A percentile compares a stretch with the other conserved stretches of the same genome.
Conservation (phyloP, 257 asterid genomes). For the Linaria vulgaris region DNA sequence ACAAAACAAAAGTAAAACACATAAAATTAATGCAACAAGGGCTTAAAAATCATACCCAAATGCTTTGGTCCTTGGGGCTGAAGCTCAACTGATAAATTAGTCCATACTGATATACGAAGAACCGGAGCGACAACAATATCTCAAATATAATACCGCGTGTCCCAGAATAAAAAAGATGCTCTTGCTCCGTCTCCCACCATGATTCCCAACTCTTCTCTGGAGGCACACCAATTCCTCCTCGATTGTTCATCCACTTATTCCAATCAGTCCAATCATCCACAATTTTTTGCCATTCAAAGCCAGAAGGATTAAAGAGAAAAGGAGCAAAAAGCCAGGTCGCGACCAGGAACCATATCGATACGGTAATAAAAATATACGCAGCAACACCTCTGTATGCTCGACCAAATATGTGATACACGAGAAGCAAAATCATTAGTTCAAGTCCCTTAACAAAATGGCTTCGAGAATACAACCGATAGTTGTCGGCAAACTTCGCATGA, state of each 20-base stretch:
- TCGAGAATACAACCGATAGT: conserved; percentile 78
- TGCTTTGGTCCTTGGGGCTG: conserved; percentile 38
- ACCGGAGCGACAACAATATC: conserved; percentile 77
- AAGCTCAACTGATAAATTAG: conserved; percentile 84
- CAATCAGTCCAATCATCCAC: conserved; percentile 94
- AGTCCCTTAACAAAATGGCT: conserved; percentile 93
- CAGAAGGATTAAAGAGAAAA: conserved; percentile 89
- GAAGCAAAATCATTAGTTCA: conserved; percentile 80
- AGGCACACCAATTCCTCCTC: conserved; percentile 89
- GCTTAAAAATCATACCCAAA: conserved; percentile 52
- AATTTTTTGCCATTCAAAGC: conserved; percentile 95
- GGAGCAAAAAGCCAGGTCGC: conserved; percentile 98
- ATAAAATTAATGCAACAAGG: not conserved
- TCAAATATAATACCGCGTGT: conserved; percentile 66
- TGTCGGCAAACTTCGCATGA: conserved; percentile 89
- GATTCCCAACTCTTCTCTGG: conserved; percentile 96
- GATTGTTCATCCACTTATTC: conserved; percentile 87
- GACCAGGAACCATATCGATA: conserved; percentile 83
- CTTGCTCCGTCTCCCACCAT: conserved; percentile 95
- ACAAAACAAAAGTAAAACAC: not conserved
- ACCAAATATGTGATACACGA: conserved; percentile 92
- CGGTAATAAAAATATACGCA: conserved; percentile 74
- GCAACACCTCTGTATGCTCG: conserved; percentile 54
- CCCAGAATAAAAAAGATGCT: conserved; percentile 76
- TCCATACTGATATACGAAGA: conserved; percentile 84